Base-by-base conservation (phyloP, 139 green algal genomes). In the Coelastrella sp. region DNA sequence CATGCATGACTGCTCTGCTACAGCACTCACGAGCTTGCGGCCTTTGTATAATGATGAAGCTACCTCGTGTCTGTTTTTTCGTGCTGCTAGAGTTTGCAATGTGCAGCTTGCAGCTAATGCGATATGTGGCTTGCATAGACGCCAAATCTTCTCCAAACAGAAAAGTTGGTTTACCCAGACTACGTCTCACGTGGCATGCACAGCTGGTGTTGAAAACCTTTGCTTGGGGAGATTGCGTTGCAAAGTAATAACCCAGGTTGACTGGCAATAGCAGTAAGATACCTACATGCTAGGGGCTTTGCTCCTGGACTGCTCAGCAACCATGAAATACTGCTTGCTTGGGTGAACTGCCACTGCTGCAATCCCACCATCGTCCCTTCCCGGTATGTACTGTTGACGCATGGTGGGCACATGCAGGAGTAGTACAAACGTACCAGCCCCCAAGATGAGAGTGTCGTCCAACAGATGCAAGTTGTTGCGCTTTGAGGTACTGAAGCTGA, bases 331-430 rank as follows among this genome's bases (percentile, higher is more conserved):
- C 48, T 85, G 87, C 19, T 89, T 69, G 8, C 60, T 86, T n/a
- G 93, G 92, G 86, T 96, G 91, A 60, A 96, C 92, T 21, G 89
- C 88, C 19, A 97, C 79, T n/a, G 89, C 91, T 15, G 89, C 93
- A 17, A 97, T 87, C 57, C 95, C 88, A 30, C 87, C 90, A 7
- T 89, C 91, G 77, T 96, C 89, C 15, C 83, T 45, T 19, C 92
- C 85, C 4, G 66, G 79, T 11, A 93, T 77, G 72, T 93, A 92
- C 23, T 71, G 76, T 53, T 88, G 73, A 21, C 69, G 53, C 77
- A 88, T 86, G 19, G 27, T 87, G 25, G 50, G 59, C 4, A 93
- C 82, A 51, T 91, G 72, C 25, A 95, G 80, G 37, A 96, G 88
- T 48, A 95, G 68, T 25, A 94, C 72, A 4, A 66, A 74, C 35